These are phyloP conservation scores for Pisolithus marmoratus DNA, from an alignment of 768 basidiomycete species.

Conservation along the genomic window DNA sequence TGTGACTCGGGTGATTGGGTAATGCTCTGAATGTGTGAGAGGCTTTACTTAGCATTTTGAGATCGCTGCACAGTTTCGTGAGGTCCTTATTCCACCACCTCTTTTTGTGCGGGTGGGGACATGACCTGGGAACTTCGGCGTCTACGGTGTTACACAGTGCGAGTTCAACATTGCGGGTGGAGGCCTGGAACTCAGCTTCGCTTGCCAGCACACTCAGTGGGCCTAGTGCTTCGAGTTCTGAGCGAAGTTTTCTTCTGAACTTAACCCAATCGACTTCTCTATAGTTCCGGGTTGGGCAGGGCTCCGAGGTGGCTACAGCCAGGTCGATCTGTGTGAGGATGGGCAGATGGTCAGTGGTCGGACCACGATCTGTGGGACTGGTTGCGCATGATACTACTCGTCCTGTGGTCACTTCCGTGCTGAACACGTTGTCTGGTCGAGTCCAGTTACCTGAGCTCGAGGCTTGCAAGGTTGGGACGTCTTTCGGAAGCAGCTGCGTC, in stretches of 20 bases:
- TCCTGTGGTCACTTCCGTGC: background rate
- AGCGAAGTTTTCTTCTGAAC: background rate
- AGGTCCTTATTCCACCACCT: slow-evolving; percentile 33
- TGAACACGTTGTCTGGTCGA: slow-evolving; percentile 6
- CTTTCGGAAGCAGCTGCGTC: slow-evolving; percentile 29
- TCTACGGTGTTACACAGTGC: slow-evolving; percentile 13
- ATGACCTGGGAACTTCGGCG: slow-evolving; percentile 11
- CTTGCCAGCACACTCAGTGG: background rate
- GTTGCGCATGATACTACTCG: background rate
- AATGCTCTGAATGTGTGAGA: slow-evolving; percentile 4
- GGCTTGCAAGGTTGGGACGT: slow-evolving; percentile 30
- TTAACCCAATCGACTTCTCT: slow-evolving; percentile 4
- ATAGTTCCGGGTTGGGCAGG: background rate
- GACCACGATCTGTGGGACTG: accelerated
- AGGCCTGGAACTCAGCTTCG: slow-evolving; percentile 7
- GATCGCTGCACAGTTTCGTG: slow-evolving; percentile 5
- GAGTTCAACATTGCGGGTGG: accelerated
- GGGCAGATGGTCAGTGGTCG: slow-evolving; percentile 12
- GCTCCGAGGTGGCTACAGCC: no score
- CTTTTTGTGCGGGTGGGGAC: slow-evolving; percentile 20
- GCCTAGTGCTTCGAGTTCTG: background rate
- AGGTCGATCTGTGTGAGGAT: background rate
- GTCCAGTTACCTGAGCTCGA: slow-evolving; percentile 24
- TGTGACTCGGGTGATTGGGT: slow-evolving; percentile 19
- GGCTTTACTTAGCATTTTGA: slow-evolving; percentile 8